Percentiles rank a stretch among this genome's conserved stretches.
phyloP scores from a whole-genome alignment of 2,329 filamentous ascomycete species.

The Aspergillus jensenii region DNA sequence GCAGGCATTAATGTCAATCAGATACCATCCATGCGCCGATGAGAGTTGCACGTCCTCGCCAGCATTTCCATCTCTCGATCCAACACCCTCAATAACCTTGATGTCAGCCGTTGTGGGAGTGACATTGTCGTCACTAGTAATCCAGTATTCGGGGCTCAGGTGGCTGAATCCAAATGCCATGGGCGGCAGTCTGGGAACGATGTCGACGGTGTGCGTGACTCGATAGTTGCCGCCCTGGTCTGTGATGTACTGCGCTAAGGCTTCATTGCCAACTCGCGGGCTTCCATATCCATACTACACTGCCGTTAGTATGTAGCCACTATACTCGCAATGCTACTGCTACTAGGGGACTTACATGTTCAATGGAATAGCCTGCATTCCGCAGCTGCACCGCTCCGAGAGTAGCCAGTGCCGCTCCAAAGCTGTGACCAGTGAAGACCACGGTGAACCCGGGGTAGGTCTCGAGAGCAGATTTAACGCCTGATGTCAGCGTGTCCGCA shows the following conservation, averaged over 20 bases:
- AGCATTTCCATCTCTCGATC: slow-evolving; percentile 35
- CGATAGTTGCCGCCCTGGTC: slow-evolving; percentile 36
- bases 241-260: slow-evolving; percentile 40
- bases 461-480: slow-evolving; percentile 32
- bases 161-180: slow-evolving; percentile 34
- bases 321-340: background rate
- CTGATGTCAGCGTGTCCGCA: slow-evolving; percentile 36
- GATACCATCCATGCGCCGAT: slow-evolving; percentile 38
- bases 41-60: slow-evolving; percentile 25
- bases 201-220: slow-evolving; percentile 39
- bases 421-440: slow-evolving; percentile 51
- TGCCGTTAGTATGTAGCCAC: slow-evolving; percentile 3
- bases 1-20: slow-evolving; percentile 27
- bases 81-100: slow-evolving; percentile 31
- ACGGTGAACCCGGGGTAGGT: slow-evolving; percentile 44
- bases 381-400: slow-evolving; percentile 49
- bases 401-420: slow-evolving; percentile 53
- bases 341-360: slow-evolving; percentile 38
- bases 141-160: slow-evolving; percentile 44
- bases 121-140: slow-evolving; percentile 30
- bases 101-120: slow-evolving; percentile 34
- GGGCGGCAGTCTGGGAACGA: slow-evolving; percentile 40
- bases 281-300: slow-evolving; percentile 44
- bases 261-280: slow-evolving; percentile 43
- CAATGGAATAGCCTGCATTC: slow-evolving; percentile 39